Base-by-base conservation (phyloP, 164 flowering plant species). In the Aristolochia fimbriata region DNA sequence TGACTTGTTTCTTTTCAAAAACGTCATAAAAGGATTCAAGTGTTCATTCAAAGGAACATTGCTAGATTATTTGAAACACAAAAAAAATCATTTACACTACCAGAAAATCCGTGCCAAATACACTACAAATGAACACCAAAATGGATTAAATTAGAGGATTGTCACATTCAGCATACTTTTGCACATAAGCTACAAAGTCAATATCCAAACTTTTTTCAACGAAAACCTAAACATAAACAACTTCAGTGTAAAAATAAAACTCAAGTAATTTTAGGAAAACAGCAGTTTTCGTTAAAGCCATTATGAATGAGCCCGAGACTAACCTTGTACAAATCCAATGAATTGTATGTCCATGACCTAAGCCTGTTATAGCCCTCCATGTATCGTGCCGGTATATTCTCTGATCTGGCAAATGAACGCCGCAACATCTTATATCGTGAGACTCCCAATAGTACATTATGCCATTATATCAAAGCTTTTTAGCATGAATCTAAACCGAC, bases 291-390 rank as follows among this genome's bases (percentile, higher is more conserved):
- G 25, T 19, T 14, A 12, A 53, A 13, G 27, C 16, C 6, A 21
- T 14, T 20, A 20, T 15, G 9, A 58, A 58, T 9, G 15, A 19
- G 64, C 2, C 15, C 61, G 8, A 8, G 55, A 45, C 14, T 60
- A 65, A 87, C 98, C 98, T 83, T 88, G 76, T 90, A 93, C 21
- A 83, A 73, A 75, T 93, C 97, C 37, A 90, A 74, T 43, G 96
- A 90, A 64, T 72, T 76, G 68, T 88, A 74, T 12, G 95, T 71
- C 99, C 96, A 90, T 20, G 91, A 76, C 68, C 98, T 80, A 20
- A 93, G 74, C 67, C 79, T 86, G 83, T 89, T 73, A 66, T 93
- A 93, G 15, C 87, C 96, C 23, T 86, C 99, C 16, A 76, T 82
- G 71, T 86, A 90, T 52, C 78, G 71, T 30, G 76, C 80, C 15